A percentile compares a stretch with the other conserved stretches of the same genome.
Evolutionary conservation across 2,329 filamentous ascomycete genomes (phyloP).

Genomic region (Reticulascus tulasneorum): DNA sequence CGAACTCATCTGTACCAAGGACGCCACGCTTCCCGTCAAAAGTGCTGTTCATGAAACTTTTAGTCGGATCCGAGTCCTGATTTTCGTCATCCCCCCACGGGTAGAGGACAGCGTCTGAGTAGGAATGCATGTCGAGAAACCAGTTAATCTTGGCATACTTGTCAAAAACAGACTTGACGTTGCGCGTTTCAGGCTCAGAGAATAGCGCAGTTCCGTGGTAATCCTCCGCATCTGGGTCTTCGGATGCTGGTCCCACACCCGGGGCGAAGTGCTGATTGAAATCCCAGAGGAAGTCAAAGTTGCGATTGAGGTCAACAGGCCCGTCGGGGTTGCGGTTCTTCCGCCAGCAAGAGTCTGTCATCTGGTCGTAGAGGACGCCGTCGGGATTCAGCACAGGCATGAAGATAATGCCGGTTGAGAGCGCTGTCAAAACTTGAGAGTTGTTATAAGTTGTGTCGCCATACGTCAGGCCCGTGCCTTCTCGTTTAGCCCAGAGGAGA

Average conservation of each 20-base stretch:
- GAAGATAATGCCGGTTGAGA: conserved; percentile 50
- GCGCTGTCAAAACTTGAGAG: conserved; percentile 45
- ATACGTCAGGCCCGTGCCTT: conserved; percentile 46
- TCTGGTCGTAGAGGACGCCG: conserved; percentile 48
- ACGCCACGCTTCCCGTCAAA: conserved; percentile 42
- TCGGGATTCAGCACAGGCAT: conserved; percentile 52
- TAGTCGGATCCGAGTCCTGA: conserved; percentile 31
- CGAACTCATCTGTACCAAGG: conserved; percentile 28
- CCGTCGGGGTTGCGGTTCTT: conserved; percentile 48
- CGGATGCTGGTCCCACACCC: conserved; percentile 28
- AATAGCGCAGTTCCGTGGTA: conserved; percentile 42
- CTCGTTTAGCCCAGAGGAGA: conserved; percentile 49
- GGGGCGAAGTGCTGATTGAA: conserved; percentile 38
- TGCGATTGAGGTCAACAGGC: conserved; percentile 52
- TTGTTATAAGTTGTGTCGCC: conserved; percentile 48
- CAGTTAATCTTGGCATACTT: conserved; percentile 41
- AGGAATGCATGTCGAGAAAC: conserved; percentile 49
- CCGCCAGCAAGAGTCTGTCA: conserved; percentile 47
- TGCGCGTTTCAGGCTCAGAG: conserved; percentile 46
- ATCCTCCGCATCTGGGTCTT: conserved; percentile 32
- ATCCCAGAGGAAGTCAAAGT: conserved; percentile 57
- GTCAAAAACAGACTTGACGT: conserved; percentile 43
- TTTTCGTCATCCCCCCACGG: conserved; percentile 47
- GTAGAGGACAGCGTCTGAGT: conserved; percentile 42
- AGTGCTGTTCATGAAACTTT: conserved; percentile 43